Conservation (phyloP, 495 filamentous ascomycete species). For the Cetradonia linearis region DNA sequence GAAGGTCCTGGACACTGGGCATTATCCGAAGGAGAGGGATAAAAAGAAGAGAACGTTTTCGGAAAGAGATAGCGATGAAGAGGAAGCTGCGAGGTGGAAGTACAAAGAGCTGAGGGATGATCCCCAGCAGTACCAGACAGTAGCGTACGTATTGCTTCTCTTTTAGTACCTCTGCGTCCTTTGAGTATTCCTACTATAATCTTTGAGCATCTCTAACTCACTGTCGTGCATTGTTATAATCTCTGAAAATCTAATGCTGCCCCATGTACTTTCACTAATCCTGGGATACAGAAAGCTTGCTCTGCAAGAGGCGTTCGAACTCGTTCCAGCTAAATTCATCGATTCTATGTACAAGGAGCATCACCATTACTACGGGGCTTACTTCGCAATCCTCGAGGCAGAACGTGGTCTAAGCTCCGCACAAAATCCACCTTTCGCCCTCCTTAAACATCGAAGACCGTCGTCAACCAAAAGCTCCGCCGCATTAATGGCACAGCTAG, state of each 20-base stretch:
- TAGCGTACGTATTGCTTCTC: conserved; percentile 27
- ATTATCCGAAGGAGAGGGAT: conserved; percentile 40
- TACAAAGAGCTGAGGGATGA: conserved; percentile 23
- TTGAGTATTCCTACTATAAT: background rate
- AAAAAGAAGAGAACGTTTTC: conserved; percentile 34
- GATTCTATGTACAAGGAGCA: conserved; percentile 32
- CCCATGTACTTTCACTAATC: background rate
- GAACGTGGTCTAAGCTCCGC: conserved; percentile 28
- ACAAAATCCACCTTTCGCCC: conserved; percentile 27
- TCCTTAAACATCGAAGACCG: conserved; percentile 23
- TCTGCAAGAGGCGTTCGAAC: conserved; percentile 38
- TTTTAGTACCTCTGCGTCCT: background rate
- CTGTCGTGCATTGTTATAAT: background rate
- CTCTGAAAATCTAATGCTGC: background rate
- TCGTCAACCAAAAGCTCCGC: conserved; percentile 18
- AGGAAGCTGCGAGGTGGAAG: conserved; percentile 30
- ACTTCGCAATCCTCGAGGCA: conserved; percentile 35
- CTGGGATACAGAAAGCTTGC: conserved; percentile 28
- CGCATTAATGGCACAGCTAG: conserved; percentile 23
- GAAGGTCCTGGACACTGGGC: conserved; percentile 33
- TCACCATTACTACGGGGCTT: conserved; percentile 36
- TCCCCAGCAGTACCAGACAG: conserved; percentile 24
- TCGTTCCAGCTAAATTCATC: conserved; percentile 39
- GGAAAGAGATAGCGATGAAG: conserved; percentile 31
- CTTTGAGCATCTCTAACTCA: background rate